phyloP scores from a whole-genome alignment of 768 basidiomycete genomes.

The Lactarius akahatsu region DNA sequence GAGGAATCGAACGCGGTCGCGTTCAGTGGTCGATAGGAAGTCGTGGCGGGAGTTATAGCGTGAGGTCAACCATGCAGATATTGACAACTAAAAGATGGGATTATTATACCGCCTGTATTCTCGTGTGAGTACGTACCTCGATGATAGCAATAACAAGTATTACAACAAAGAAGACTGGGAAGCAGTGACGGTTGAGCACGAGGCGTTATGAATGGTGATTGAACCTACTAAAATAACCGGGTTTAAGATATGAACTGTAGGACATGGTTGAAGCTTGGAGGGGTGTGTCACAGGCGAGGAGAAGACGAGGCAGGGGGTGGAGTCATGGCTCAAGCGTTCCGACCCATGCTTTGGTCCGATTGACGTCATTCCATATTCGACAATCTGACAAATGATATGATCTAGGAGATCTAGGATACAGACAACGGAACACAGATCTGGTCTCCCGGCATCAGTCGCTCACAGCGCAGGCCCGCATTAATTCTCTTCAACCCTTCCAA shows the following conservation, averaged over 20 bases:
- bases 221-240: slow-evolving; percentile 25
- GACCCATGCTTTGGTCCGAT: neutral
- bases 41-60: slow-evolving; percentile 58
- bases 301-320: neutral
- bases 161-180: slow-evolving; percentile 19
- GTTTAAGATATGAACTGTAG: slow-evolving; percentile 8
- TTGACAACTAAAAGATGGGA: slow-evolving; percentile 49
- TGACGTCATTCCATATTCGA: neutral
- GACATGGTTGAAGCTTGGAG: slow-evolving; percentile 14
- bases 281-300: neutral
- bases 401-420: neutral
- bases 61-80: slow-evolving; percentile 70
- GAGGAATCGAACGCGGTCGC: slow-evolving; percentile 44
- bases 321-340: neutral
- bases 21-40: slow-evolving; percentile 47
- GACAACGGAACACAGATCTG: slow-evolving; percentile 26
- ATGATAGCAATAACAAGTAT: slow-evolving; percentile 26
- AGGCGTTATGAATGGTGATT: neutral
- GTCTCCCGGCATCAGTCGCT: slow-evolving; percentile 27
- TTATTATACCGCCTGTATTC: neutral
- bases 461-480: slow-evolving; percentile 22
- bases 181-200: neutral
- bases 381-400: neutral
- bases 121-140: slow-evolving; percentile 17
- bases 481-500: slow-evolving; percentile 24